These are phyloP conservation scores for Candida saitoana DNA, from an alignment of 805 yeast genomes.

Conservation along the genomic window DNA sequence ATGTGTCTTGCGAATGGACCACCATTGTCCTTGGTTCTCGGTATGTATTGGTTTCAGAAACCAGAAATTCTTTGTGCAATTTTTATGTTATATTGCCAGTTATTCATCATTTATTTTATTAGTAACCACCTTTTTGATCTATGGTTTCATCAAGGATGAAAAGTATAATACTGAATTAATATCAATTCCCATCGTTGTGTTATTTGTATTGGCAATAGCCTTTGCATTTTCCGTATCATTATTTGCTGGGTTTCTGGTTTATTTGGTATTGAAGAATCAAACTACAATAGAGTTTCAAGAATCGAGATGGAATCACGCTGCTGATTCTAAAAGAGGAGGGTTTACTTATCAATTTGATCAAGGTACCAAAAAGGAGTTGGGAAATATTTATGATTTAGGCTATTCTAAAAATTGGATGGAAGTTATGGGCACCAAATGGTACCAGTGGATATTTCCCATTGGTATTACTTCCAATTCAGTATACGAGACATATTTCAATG, in stretches of 20 bases:
- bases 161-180: constrained; percentile 40
- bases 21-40: constrained; percentile 87
- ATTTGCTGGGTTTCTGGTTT: constrained; percentile 56
- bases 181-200: constrained; percentile 56
- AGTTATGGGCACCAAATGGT: constrained; percentile 67
- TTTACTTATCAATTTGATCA: constrained; percentile 34
- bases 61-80: constrained; percentile 76
- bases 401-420: constrained; percentile 53
- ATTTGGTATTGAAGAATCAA: constrained; percentile 56
- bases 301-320: constrained; percentile 40
- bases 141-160: constrained; percentile 43
- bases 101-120: constrained; percentile 43
- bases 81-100: constrained; percentile 50
- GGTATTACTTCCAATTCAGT: constrained; percentile 17
- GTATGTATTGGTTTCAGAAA: constrained; percentile 80
- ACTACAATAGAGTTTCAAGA: constrained; percentile 83
- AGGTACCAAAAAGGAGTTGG: constrained; percentile 43
- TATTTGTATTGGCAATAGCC: constrained; percentile 56
- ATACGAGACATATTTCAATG: constrained; percentile 28
- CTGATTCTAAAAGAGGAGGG: constrained; percentile 23
- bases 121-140: constrained; percentile 41
- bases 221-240: constrained; percentile 39
- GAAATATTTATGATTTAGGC: constrained; percentile 79
- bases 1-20: constrained; percentile 54
- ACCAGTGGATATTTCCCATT: constrained; percentile 70